A percentile compares a stretch with the other conserved stretches of the same genome.
Conservation (phyloP, 108 stramenopile genomes). For the Discostella stelligeroides region DNA sequence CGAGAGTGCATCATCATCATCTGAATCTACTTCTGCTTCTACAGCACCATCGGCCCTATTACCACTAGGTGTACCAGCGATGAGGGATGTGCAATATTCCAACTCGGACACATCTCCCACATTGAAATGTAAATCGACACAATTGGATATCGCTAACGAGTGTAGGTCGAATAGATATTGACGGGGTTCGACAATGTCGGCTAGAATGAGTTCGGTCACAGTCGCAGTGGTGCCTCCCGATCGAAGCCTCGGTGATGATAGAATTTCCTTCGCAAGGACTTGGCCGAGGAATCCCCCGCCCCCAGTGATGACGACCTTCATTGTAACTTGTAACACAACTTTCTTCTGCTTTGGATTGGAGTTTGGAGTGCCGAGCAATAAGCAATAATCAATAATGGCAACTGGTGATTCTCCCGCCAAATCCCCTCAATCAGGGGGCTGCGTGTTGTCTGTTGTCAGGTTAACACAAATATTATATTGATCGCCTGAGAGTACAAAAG, state of each 20-base stretch:
- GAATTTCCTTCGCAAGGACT: constrained; percentile 50
- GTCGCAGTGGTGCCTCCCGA: constrained; percentile 13
- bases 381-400: too few relatives aligned
- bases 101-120: constrained; percentile 50
- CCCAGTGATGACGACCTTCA: constrained; percentile 64
- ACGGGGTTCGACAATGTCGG: constrained; percentile 41
- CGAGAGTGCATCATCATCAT: constrained; percentile 29
- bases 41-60: not conserved
- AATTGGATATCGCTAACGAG: constrained; percentile 10
- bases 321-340: too few relatives aligned
- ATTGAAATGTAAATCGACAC: constrained; percentile 7
- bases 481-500: too few relatives aligned
- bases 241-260: constrained; percentile 24
- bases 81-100: constrained; percentile 46
- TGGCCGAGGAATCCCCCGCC: constrained; percentile 73
- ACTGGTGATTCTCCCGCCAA: too few relatives aligned
- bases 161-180: constrained; percentile 30
- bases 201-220: constrained; percentile 46
- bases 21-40: not conserved
- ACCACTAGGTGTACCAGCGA: constrained; percentile 13
- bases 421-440: too few relatives aligned
- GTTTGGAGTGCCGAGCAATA: too few relatives aligned
- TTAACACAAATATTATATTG: too few relatives aligned
- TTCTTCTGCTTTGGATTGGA: too few relatives aligned
- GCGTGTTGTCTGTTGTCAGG: too few relatives aligned